A percentile compares a stretch with the other conserved stretches of the same genome.
Evolutionary conservation across 2,329 filamentous ascomycete genomes (phyloP).

Genomic region (Pseudogymnoascus sp.): DNA sequence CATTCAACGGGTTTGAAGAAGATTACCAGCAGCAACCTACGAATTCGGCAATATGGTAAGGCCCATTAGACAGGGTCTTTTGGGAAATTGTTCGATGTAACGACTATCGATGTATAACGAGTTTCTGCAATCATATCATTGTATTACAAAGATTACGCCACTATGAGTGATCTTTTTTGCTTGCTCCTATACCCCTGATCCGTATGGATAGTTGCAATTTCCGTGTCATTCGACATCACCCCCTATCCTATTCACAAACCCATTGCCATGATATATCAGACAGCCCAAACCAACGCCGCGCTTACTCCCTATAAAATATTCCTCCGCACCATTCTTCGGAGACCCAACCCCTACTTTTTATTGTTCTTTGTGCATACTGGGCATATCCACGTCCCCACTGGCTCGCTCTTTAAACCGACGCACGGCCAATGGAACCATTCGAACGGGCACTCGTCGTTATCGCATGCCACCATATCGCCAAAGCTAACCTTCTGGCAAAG

Average conservation of each 20-base stretch:
- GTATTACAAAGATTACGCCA: neutral
- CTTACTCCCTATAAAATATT: neutral
- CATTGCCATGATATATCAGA: neutral
- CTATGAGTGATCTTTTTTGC: neutral
- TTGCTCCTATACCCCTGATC: neutral
- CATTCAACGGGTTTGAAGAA: slow-evolving; percentile 1
- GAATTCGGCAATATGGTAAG: neutral
- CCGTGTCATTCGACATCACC: neutral
- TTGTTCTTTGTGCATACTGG: slow-evolving; percentile 48
- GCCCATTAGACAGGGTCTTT: neutral
- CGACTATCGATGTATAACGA: neutral
- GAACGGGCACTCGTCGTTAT: slow-evolving; percentile 72
- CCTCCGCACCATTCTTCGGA: neutral
- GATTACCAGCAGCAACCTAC: neutral
- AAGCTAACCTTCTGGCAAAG: slow-evolving; percentile 76
- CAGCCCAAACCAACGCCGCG: neutral
- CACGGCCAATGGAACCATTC: slow-evolving; percentile 87
- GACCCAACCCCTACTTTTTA: slow-evolving; percentile 10
- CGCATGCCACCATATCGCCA: slow-evolving; percentile 83
- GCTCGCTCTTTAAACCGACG: slow-evolving; percentile 61
- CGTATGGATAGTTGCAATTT: neutral
- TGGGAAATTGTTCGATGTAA: neutral
- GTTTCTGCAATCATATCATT: neutral
- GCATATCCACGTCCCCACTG: slow-evolving; percentile 62
- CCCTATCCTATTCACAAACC: no score